Conservation (phyloP, 2,329 filamentous ascomycete genomes). For the Aureobasidium musti region DNA sequence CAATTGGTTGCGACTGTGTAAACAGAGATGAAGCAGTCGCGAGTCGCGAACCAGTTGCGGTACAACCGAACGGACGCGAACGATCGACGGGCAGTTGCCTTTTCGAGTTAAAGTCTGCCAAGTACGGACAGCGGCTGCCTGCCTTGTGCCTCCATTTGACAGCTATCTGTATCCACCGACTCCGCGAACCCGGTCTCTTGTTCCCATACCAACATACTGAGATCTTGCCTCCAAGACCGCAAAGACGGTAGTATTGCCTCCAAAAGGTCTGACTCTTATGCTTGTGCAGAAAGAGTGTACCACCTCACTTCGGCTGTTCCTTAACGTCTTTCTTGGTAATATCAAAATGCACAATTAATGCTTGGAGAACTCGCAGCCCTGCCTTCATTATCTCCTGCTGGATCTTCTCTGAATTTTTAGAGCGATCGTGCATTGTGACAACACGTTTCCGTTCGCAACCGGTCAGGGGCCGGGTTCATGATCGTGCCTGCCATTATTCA, state of each 20-base stretch:
- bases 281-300: neutral
- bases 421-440: conserved; percentile 2
- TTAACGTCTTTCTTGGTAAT: neutral
- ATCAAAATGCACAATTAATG: neutral
- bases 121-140: conserved; percentile 2
- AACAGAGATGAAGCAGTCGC: conserved; percentile 1
- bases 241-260: neutral
- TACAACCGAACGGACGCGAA: conserved; percentile 6
- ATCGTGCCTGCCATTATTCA: neutral
- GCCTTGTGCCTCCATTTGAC: neutral
- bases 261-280: neutral
- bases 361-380: neutral
- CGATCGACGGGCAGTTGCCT: conserved; percentile 1
- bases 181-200: neutral
- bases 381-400: neutral
- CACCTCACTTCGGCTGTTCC: neutral
- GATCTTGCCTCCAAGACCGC: too few relatives aligned
- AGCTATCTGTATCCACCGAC: neutral
- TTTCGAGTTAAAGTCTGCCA: conserved; percentile 3
- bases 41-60: conserved; percentile 6
- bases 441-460: neutral
- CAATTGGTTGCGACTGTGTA: neutral
- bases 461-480: neutral
- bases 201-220: neutral
- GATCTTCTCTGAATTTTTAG: neutral